Evolutionary conservation across 371 early-diverging fungal species (phyloP), one percentile per base, ranked within the genome.

Genomic region (Batrachochytrium dendrobatidis): DNA sequence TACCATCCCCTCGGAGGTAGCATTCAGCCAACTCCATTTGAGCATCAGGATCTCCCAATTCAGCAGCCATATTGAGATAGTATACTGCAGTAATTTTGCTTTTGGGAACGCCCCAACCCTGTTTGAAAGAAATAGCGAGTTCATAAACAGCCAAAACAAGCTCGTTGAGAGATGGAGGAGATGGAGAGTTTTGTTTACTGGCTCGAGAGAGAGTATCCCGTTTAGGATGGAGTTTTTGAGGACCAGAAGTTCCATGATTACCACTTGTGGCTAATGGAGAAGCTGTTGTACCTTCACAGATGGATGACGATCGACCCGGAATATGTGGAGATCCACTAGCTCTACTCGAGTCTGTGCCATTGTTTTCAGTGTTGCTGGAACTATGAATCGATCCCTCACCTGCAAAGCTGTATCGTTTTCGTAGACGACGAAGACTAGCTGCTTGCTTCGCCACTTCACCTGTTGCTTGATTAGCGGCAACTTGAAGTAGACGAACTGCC

Each of bases 21-120:
- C 50, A 61, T 58, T 85, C 83, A 0, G 83, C 95, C 24, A 93
- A 57, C 53, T 88, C 93, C 34, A 87, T 83, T 68, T 91, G 91
- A 3, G 94, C 90, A 68, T 93, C 92, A 1, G 88, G 82, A 62
- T 95, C 93, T 22, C 94, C 93, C 46, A 91, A 71, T 55, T 91
- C 82, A 0, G 93, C 88, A 2, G 95, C 89, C 22, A 93, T 84
- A 64, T 87, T 83, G 70, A 89, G 88, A 62, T 91, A 94, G 61
- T 90, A 89, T 0, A 83, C 81, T 0, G 92, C 92, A 4, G 85
- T 87, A 52, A 79, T 76, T 62, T 88, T 82, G 67, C 84, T 81
- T 61, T 86, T 89, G 25, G 81, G 78, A 22, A 86, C 91, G 34
- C 95, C 94, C 95, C 95, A 95, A 10, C 95, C 95, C 68, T 92